Evolutionary conservation across 768 basidiomycete genomes (phyloP).

Genomic region (Podaxis sp.): DNA sequence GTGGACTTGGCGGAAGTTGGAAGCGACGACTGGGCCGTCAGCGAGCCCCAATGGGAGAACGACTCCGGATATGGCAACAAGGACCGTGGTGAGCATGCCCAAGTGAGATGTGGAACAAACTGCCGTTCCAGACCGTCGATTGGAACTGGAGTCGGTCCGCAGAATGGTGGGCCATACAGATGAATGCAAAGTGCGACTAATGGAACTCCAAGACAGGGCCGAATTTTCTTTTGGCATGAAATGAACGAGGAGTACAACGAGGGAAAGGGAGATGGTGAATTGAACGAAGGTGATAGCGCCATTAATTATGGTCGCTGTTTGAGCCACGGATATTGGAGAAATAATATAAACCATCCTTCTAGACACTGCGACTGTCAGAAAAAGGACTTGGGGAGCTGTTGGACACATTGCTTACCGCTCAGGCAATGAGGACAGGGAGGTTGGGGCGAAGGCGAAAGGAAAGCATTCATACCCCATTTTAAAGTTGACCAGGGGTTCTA

Average conservation of each 20-base stretch:
- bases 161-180: constrained; percentile 19
- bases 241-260: constrained; percentile 18
- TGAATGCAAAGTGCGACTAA: constrained; percentile 16
- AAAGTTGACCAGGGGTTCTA: no score
- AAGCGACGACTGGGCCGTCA: constrained; percentile 8
- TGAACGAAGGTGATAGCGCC: constrained; percentile 17
- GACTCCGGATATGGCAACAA: constrained; percentile 17
- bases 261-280: constrained; percentile 17
- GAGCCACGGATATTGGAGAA: constrained; percentile 16
- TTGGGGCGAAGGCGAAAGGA: no score
- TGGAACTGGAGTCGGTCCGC: constrained; percentile 10
- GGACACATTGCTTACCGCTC: no score
- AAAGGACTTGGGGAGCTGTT: no score
- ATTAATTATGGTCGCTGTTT: constrained; percentile 21
- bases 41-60: constrained; percentile 19
- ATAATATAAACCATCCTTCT: constrained; percentile 9
- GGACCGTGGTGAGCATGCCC: constrained; percentile 12
- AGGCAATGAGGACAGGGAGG: no score
- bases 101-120: constrained; percentile 16
- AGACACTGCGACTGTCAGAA: neutral
- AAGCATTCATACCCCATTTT: no score
- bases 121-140: neutral
- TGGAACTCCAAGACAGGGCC: constrained; percentile 19
- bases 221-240: constrained; percentile 15
- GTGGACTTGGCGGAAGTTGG: neutral